Evolutionary conservation across 2,329 filamentous ascomycete genomes (phyloP).

Genomic region (Dryadomyces quercivorus): DNA sequence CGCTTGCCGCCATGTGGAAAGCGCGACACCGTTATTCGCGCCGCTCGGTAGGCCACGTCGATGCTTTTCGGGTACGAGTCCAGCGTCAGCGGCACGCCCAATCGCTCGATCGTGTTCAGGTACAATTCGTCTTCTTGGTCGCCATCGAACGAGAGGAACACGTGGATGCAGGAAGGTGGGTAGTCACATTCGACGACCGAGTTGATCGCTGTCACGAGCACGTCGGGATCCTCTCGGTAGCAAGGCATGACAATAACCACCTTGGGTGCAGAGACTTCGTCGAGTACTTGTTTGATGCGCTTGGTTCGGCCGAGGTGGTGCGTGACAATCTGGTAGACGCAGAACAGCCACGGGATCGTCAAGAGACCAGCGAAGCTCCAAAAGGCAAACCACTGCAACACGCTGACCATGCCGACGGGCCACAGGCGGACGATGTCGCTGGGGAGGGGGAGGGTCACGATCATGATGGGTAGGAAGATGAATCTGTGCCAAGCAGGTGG

Average conservation of each 20-base stretch:
- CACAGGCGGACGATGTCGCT: conserved; percentile 59
- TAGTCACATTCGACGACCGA: conserved; percentile 93
- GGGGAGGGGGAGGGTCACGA: conserved; percentile 81
- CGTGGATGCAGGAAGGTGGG: conserved; percentile 79
- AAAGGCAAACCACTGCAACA: conserved; percentile 91
- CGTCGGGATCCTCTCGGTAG: conserved; percentile 79
- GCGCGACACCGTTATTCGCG: conserved; percentile 78
- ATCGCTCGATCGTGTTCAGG: conserved; percentile 69
- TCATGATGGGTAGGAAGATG: conserved; percentile 87
- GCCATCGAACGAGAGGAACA: conserved; percentile 92
- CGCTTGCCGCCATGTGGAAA: conserved; percentile 92
- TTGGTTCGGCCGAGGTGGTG: conserved; percentile 73
- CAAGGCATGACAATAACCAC: conserved; percentile 95
- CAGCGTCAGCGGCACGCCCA: conserved; percentile 68
- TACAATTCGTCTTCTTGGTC: conserved; percentile 83
- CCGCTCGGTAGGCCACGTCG: conserved; percentile 72
- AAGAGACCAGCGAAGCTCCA: conserved; percentile 81
- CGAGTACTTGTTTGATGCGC: conserved; percentile 70
- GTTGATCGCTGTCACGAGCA: conserved; percentile 75
- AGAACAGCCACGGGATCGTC: conserved; percentile 84
- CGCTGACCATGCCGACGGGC: conserved; percentile 52
- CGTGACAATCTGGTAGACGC: conserved; percentile 81
- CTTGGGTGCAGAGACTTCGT: conserved; percentile 80
- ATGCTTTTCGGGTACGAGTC: conserved; percentile 80
- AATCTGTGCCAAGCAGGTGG: conserved; percentile 32